Conservation (phyloP, 1,139 yeast genomes). For the Lodderomyces jiufengensis region DNA sequence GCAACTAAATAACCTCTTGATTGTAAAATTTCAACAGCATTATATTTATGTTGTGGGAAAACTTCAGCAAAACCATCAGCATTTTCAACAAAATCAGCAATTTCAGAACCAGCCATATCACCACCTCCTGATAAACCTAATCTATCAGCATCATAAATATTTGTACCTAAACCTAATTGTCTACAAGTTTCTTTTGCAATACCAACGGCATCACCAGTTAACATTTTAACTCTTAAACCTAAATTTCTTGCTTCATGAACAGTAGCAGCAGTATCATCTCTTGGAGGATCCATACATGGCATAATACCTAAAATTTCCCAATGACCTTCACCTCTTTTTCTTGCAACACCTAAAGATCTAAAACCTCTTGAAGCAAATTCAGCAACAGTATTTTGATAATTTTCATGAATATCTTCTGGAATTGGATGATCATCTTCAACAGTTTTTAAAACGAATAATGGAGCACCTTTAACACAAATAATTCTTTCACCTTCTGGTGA, state of each 20-base stretch:
- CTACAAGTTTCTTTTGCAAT: constrained; percentile 98
- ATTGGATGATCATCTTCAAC: constrained; percentile 96
- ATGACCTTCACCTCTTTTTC: constrained; percentile 99
- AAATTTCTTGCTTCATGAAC: constrained; percentile 88
- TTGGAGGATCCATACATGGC: constrained; percentile 99
- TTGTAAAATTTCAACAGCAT: constrained; percentile 86
- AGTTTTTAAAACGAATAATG: constrained; percentile 90
- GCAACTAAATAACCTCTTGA: constrained; percentile 94
- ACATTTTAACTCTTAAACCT: constrained; percentile 96
- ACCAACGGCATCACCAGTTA: constrained; percentile 99
- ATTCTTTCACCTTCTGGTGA: constrained; percentile 96
- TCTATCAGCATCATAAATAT: constrained; percentile 96
- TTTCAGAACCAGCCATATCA: constrained; percentile 94
- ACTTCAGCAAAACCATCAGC: constrained; percentile 98
- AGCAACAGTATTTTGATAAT: constrained; percentile 95
- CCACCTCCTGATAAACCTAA: constrained; percentile 95
- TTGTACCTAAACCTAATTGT: constrained; percentile 95
- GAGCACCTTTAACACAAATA: constrained; percentile 97
- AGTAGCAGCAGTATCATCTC: constrained; percentile 97
- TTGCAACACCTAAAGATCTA: constrained; percentile 98
- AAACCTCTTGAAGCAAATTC: constrained; percentile 98
- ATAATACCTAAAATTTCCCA: constrained; percentile 97
- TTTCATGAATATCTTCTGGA: constrained; percentile 91
- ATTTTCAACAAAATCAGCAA: constrained; percentile 92
- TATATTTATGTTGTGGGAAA: constrained; percentile 95